Evolutionary conservation across 768 basidiomycete species (phyloP).

Genomic region (Lentinula sp.): DNA sequence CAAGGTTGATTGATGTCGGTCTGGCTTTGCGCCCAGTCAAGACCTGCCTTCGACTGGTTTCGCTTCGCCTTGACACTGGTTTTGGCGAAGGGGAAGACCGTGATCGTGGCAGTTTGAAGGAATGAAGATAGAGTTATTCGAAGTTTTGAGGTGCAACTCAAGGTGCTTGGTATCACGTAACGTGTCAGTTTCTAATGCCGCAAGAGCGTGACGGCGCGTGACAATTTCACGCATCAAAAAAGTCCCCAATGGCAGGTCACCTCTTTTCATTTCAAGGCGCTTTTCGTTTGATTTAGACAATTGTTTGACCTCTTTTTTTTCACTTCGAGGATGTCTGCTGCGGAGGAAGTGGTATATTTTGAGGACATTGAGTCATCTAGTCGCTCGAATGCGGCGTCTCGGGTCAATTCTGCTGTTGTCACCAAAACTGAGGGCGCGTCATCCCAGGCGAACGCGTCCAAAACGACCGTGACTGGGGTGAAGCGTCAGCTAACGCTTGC

Average conservation of each 20-base stretch:
- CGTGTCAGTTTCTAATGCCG: background rate
- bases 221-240: background rate
- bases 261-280: background rate
- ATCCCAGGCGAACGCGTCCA: conserved; percentile 7
- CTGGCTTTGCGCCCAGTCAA: conserved; percentile 28
- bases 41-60: conserved; percentile 31
- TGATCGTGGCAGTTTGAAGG: conserved; percentile 69
- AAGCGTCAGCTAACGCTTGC: conserved; percentile 60
- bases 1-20: conserved; percentile 13
- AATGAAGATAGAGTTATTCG: background rate
- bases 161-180: background rate
- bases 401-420: background rate
- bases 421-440: background rate
- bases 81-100: conserved; percentile 69
- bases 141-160: too few relatives aligned
- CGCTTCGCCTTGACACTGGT: conserved; percentile 45
- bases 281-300: background rate
- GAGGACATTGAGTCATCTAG: conserved; percentile 7
- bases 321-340: background rate
- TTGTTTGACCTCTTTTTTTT: background rate
- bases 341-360: conserved; percentile 10
- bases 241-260: too few relatives aligned
- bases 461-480: conserved; percentile 13
- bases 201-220: background rate
- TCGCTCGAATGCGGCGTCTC: background rate